Base-by-base conservation (phyloP, 306 rosid species). In the Lathyrus oleraceus region DNA sequence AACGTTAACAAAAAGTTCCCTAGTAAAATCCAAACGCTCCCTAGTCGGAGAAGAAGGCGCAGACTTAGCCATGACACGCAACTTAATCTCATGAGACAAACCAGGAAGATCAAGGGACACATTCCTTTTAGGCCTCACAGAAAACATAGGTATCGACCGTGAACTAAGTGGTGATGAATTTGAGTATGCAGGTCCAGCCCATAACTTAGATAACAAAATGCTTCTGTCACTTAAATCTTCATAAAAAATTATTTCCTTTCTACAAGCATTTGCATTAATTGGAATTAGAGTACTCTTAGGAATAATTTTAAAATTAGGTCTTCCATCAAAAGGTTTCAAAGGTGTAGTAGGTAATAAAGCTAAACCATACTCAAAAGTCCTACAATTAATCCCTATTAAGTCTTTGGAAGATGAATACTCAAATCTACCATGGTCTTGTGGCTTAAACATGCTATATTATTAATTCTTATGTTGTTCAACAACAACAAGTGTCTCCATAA, bases 131-230 rank as follows among this genome's bases (percentile, higher is more conserved):
- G 90, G 87, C 7, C 70, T 40, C 16, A 87, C 72, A 4, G 96
- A 86, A 78, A 92, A 92, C 30, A 75, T 92, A 20, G 98, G 98
- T 15, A 92, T 92, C 2, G 98, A 96, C 77, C 89, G 65, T 0
- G 98, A 92, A 63, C 91, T 92, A 0, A 96, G 96, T 10, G 98
- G 96, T 0, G 98, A 96, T 0, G 98, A 92, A 80, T 92, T 92
- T 5, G 96, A 92, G 81, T 92, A 92, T 25, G 98, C 81, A 16
- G 98, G 96, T 45, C 98, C 96, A 61, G 98, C 98, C 98, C 98
- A 92, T 12, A 84, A 89, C 81, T 89, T 96, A 30, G 95, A 87
- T 56, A 87, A 61, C 15, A 87, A 85, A 62, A 88, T 52, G 2
- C 76, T 76, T 42, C 69, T 81, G 21, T 32, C 42, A 58, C 67